These are phyloP conservation scores for Vitis hybrid DNA, from an alignment of 177 flowering plant species.

Conservation along the genomic window DNA sequence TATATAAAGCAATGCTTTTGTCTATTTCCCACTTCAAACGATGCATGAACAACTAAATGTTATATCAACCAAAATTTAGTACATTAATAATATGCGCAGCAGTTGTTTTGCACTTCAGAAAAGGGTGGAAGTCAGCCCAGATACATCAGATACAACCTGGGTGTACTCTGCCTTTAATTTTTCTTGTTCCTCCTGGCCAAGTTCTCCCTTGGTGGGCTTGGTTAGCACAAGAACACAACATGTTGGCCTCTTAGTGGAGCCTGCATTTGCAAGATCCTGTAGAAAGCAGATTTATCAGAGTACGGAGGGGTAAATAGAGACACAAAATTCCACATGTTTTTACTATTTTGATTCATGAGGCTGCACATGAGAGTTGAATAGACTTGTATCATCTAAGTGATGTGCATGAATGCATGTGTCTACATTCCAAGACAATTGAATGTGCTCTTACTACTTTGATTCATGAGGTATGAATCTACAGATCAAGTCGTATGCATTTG, in stretches of 20 bases:
- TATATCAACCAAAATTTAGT: neutral
- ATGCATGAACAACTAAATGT: neutral
- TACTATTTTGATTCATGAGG: too few relatives aligned
- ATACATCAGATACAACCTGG: slow-evolving; percentile 63
- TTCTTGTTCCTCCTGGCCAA: slow-evolving; percentile 59
- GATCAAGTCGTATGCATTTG: too few relatives aligned
- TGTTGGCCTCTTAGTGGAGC: slow-evolving; percentile 90
- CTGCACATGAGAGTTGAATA: too few relatives aligned
- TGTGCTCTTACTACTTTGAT: too few relatives aligned
- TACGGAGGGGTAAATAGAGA: neutral
- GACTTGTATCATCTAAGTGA: too few relatives aligned
- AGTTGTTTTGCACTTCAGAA: slow-evolving; percentile 30
- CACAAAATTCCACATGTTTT: neutral
- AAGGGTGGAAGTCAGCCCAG: slow-evolving; percentile 54
- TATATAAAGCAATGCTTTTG: neutral
- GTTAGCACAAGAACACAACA: slow-evolving; percentile 85
- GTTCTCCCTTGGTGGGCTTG: slow-evolving; percentile 81
- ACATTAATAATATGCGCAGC: neutral
- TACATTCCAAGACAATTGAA: too few relatives aligned
- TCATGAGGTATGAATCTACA: too few relatives aligned
- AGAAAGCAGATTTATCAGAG: slow-evolving; percentile 2
- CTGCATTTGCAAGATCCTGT: slow-evolving; percentile 93
- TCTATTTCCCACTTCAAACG: neutral
- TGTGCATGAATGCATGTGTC: too few relatives aligned
- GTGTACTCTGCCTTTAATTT: slow-evolving; percentile 63